phyloP scores from a whole-genome alignment of 179 eudicot species.

The Corrigiola litoralis region DNA sequence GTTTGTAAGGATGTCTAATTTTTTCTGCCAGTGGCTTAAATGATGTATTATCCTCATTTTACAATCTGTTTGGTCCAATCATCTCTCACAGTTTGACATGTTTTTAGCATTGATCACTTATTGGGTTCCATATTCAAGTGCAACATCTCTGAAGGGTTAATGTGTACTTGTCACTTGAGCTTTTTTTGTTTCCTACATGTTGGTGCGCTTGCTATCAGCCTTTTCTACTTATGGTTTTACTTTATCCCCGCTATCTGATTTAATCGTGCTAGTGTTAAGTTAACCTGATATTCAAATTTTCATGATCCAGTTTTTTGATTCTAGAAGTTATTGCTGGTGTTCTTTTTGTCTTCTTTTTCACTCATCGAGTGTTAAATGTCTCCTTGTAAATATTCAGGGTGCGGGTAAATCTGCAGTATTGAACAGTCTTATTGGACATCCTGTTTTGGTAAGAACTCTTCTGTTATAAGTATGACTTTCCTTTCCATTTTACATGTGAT shows the following conservation, averaged over 20 bases:
- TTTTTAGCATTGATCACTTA: no score
- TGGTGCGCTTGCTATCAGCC: background rate
- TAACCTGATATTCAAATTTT: background rate
- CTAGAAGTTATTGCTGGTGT: background rate
- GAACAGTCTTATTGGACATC: slow-evolving; percentile 99
- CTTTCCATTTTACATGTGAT: background rate
- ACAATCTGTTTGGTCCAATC: no score
- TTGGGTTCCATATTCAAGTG: no score
- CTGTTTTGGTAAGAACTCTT: slow-evolving; percentile 70
- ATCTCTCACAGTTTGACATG: no score
- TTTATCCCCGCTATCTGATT: background rate
- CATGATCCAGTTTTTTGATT: background rate
- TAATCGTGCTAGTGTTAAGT: background rate
- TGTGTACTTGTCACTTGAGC: no score
- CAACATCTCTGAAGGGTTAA: no score
- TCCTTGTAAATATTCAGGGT: slow-evolving; percentile 53
- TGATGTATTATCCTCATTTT: no score
- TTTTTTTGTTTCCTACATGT: no score
- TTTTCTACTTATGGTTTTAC: no score
- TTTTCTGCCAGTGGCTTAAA: no score
- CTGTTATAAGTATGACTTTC: background rate
- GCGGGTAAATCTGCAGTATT: slow-evolving; percentile 98
- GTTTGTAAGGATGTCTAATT: no score
- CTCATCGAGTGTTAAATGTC: background rate
- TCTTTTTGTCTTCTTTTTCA: background rate